Evolutionary conservation across 2,329 filamentous ascomycete genomes (phyloP).

Genomic region (Trichophyton verrucosum): DNA sequence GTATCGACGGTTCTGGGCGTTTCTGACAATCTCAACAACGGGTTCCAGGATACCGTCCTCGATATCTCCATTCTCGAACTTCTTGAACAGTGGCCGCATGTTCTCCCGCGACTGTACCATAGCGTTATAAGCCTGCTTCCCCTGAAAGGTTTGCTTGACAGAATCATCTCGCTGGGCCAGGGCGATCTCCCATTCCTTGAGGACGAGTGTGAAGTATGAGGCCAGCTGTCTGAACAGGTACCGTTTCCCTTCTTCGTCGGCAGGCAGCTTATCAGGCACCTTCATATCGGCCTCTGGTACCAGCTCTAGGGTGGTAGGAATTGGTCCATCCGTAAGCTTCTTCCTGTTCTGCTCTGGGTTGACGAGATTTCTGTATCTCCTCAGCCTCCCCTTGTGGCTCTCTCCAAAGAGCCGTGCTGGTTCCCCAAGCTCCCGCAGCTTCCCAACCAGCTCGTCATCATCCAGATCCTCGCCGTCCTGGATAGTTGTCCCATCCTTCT

Average conservation of each 20-base stretch:
- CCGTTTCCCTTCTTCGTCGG: slow-evolving; percentile 51
- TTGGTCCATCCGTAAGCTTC: slow-evolving; percentile 57
- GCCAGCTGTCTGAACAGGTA: slow-evolving; percentile 79
- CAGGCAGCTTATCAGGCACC: slow-evolving; percentile 50
- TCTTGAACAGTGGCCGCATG: slow-evolving; percentile 78
- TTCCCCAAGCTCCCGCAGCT: slow-evolving; percentile 59
- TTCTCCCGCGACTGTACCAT: slow-evolving; percentile 83
- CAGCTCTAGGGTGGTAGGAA: slow-evolving; percentile 69
- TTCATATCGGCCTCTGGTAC: slow-evolving; percentile 85
- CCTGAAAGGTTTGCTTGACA: slow-evolving; percentile 60
- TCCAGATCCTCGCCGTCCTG: slow-evolving; percentile 20
- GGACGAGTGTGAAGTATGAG: slow-evolving; percentile 93
- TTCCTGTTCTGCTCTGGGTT: slow-evolving; percentile 29
- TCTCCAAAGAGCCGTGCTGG: slow-evolving; percentile 74
- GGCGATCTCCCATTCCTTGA: slow-evolving; percentile 73
- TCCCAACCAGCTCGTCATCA: slow-evolving; percentile 54
- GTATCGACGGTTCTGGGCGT: slow-evolving; percentile 80
- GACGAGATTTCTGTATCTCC: slow-evolving; percentile 55
- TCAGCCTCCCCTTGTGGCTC: slow-evolving; percentile 53
- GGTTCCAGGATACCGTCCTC: slow-evolving; percentile 68
- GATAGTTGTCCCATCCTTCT: slow-evolving; percentile 26
- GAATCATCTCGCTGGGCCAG: slow-evolving; percentile 48
- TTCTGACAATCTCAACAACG: slow-evolving; percentile 80
- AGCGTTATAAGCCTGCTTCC: slow-evolving; percentile 67
- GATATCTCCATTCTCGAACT: slow-evolving; percentile 69